Percentiles rank a stretch among this genome's conserved stretches.
Conservation (phyloP, 2,329 filamentous ascomycete species). For the Exutisphaerella laricina region DNA sequence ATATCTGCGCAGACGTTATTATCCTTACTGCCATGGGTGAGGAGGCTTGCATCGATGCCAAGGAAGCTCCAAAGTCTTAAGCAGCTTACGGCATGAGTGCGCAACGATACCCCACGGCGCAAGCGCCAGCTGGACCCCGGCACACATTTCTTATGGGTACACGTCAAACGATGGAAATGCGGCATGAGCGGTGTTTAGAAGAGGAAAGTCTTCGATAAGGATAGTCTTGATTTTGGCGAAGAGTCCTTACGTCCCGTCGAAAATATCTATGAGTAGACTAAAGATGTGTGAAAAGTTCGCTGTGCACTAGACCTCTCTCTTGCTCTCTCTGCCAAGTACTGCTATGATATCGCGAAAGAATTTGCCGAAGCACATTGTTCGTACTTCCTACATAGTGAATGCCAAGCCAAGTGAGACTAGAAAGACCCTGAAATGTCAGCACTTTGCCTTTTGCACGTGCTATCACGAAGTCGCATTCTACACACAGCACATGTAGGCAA, state of each 20-base stretch:
- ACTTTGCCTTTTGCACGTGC: too few species aligned
- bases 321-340: too few species aligned
- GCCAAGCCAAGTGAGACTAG: too few species aligned
- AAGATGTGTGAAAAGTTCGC: slow-evolving; percentile 16
- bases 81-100: slow-evolving; percentile 9
- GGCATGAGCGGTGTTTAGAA: slow-evolving; percentile 25
- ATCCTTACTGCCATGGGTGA: slow-evolving; percentile 96
- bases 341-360: too few species aligned
- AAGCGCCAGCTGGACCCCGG: slow-evolving; percentile 13
- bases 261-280: slow-evolving; percentile 23
- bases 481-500: too few species aligned
- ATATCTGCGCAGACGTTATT: slow-evolving; percentile 81
- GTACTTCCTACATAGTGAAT: too few species aligned
- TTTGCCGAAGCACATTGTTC: too few species aligned
- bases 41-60: slow-evolving; percentile 84
- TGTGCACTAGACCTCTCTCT: too few species aligned
- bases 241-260: slow-evolving; percentile 16
- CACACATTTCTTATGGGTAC: slow-evolving; percentile 20
- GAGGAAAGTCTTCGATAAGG: slow-evolving; percentile 21
- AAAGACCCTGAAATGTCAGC: too few species aligned
- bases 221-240: slow-evolving; percentile 22
- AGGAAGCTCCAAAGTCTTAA: slow-evolving; percentile 66
- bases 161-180: slow-evolving; percentile 19
- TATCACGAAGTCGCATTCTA: too few species aligned
- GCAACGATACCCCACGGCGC: slow-evolving; percentile 14